Base-by-base conservation (phyloP, 306 rosid species). In the Rosa persica region DNA sequence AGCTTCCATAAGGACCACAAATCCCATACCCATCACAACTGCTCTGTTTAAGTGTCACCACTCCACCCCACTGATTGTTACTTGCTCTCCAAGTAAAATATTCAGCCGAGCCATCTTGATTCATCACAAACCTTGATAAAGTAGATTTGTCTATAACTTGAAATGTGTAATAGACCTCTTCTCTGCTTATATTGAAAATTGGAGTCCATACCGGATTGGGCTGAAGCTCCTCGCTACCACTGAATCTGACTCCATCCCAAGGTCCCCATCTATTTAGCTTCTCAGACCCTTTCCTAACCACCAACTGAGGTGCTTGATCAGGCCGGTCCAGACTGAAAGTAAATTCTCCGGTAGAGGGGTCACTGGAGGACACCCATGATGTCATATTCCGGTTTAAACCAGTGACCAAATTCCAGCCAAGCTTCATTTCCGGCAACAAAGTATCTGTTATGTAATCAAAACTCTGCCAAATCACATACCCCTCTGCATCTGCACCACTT, bases 171-270 rank as follows among this genome's bases (percentile, higher is more conserved):
- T 27, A 82, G 12, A 67, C 60, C 47, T 78, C 82, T 40, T 51
- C 75, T n/a, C 15, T 34, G 61, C 66, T 77, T 39, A 80, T 62
- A 70, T 19, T 76, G 30, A 81, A 76, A 20, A 40, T 38, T 8
- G 85, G 81, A 16, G 46, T 51, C 57, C 67, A 78, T 25, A 73
- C 71, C 2, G 79, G 70, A 38, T 73, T 82, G 49, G 76, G 44
- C 46, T 22, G 57, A 4, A 66, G 66, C 74, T 72, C 81, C 8
- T 20, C 23, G 70, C 66, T 72, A 10, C 79, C 85, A 58, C 81
- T 77, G 58, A 77, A 77, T 15, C 75, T 64, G 51, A 77, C 76
- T 19, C 85, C 85, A 73, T 77, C 85, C 85, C 81, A 82, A 4
- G 81, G 85, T 17, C 81, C 81, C 78, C 78, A 77, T 27, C 85